These are phyloP conservation scores for Oryza coarctata DNA, from an alignment of 176 grass and related monocot species.

Conservation along the genomic window DNA sequence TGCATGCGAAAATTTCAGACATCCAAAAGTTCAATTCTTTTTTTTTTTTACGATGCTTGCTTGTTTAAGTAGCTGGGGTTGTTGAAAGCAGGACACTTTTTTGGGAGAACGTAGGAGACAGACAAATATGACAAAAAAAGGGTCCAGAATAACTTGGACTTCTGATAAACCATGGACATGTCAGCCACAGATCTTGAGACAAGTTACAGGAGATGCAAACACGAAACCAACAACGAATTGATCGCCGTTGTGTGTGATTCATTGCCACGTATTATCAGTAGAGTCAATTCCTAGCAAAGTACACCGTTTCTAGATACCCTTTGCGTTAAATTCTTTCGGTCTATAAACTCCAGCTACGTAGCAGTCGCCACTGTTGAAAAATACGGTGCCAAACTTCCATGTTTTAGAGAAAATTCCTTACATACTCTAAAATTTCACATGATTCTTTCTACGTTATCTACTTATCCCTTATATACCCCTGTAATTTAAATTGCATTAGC, in stretches of 20 bases:
- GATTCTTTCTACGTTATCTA: too few relatives aligned
- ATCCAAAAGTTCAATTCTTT: neutral
- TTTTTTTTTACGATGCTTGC: too few relatives aligned
- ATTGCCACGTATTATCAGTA: neutral
- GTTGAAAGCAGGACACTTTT: neutral
- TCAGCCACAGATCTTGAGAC: neutral
- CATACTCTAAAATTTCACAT: too few relatives aligned
- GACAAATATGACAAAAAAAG: too few relatives aligned
- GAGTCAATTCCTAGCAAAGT: neutral
- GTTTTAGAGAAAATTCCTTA: too few relatives aligned
- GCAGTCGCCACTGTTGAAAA: neutral
- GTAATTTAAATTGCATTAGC: neutral
- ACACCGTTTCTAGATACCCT: neutral
- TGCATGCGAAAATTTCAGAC: neutral
- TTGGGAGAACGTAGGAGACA: too few relatives aligned
- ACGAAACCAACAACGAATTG: slow-evolving; percentile 12
- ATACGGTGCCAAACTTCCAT: neutral
- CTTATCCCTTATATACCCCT: too few relatives aligned
- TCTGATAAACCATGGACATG: neutral
- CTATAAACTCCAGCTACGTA: neutral
- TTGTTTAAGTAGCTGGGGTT: neutral
- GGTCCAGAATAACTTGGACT: neutral
- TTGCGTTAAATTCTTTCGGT: slow-evolving; percentile 10
- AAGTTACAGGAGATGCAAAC: neutral
- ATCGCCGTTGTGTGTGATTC: neutral